These are phyloP conservation scores for Gracilariopsis chorda DNA, from an alignment of 23 red algal species.

Conservation along the genomic window DNA sequence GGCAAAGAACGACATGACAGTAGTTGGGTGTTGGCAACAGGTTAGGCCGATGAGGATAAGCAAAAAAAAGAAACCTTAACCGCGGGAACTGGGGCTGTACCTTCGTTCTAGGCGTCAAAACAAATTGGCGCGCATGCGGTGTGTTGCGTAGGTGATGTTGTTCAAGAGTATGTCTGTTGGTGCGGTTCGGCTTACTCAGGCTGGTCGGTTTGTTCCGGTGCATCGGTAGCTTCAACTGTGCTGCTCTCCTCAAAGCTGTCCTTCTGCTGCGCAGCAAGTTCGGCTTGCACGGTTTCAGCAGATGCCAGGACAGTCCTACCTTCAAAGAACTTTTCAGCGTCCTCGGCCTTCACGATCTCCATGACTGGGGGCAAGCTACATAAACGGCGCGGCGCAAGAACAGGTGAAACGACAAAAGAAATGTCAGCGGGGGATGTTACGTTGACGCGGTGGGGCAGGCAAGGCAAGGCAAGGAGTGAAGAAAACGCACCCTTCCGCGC, in stretches of 20 bases:
- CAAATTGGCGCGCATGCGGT: too few species aligned
- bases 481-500: conserved; percentile 63
- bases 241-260: conserved; percentile 20
- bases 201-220: background rate
- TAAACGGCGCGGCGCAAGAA: background rate
- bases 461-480: background rate
- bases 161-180: too few species aligned
- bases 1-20: too few species aligned
- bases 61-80: too few species aligned
- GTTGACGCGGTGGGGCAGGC: too few species aligned
- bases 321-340: background rate
- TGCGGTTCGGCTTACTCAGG: too few species aligned
- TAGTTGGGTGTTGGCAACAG: too few species aligned
- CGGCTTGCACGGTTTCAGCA: background rate
- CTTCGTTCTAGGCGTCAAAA: too few species aligned
- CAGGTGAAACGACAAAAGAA: background rate
- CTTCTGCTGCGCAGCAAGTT: background rate
- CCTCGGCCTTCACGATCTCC: background rate
- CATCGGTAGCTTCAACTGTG: background rate
- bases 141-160: too few species aligned
- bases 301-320: background rate
- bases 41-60: too few species aligned
- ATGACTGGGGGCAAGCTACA: background rate
- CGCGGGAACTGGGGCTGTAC: too few species aligned
- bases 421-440: background rate